These are phyloP conservation scores for Forsythia suspensa DNA, from an alignment of 257 asterid species.

Conservation along the genomic window DNA sequence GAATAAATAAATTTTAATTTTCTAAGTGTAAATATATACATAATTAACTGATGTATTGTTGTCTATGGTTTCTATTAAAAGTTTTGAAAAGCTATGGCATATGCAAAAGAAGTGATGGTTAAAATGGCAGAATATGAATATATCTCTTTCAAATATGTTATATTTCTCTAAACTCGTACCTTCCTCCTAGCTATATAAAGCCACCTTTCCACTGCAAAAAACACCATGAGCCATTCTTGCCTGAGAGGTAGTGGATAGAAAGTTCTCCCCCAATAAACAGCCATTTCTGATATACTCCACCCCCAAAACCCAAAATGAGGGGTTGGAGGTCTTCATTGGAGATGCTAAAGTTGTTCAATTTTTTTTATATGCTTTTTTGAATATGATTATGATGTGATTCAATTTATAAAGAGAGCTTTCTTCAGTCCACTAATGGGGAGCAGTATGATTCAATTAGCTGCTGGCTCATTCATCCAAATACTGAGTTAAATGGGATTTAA, in stretches of 20 bases:
- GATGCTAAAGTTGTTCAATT: not conserved
- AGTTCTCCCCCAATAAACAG: not conserved
- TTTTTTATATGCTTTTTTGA: not conserved
- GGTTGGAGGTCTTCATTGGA: not conserved
- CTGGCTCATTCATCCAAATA: conserved; percentile 96
- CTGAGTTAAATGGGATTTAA: conserved; percentile 31
- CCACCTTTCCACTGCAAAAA: conserved; percentile 11
- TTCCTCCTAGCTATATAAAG: conserved; percentile 44
- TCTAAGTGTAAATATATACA: no score
- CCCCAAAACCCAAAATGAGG: no score
- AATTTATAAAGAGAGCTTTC: conserved; percentile 76
- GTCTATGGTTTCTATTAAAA: not conserved
- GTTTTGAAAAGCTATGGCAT: not conserved
- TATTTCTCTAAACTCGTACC: conserved; percentile 18
- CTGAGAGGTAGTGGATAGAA: not conserved
- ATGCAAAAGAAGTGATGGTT: not conserved
- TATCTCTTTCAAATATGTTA: conserved; percentile 1
- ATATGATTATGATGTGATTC: not conserved
- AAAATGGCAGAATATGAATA: conserved; percentile 26
- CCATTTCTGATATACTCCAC: not conserved
- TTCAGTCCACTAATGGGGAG: conserved; percentile 77
- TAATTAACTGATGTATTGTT: no score
- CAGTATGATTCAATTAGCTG: conserved; percentile 79
- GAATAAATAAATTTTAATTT: not conserved
- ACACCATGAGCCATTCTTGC: conserved; percentile 10